Evolutionary conservation across 2,329 filamentous ascomycete species (phyloP), one percentile per base, ranked within the genome.

Genomic region (Leptographium wingfieldii): DNA sequence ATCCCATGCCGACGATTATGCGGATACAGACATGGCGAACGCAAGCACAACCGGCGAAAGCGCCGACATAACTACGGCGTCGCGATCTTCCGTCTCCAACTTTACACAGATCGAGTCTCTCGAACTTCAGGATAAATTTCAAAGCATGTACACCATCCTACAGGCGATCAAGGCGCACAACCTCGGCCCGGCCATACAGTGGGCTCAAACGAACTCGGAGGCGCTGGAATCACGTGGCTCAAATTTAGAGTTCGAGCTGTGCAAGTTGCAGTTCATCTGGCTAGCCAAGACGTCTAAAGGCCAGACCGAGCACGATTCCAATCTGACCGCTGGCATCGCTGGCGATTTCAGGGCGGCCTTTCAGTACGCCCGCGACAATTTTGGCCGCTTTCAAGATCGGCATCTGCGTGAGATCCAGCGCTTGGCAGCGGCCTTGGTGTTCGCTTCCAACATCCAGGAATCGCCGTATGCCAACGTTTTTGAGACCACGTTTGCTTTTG

Each of bases 171-270:
- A 87, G 65, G 76, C 83, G 31, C 81, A 80, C 57, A 89, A 96
- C 66, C 80, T 97, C 1, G 72, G 81, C 0, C 90, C 91, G 0
- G 94, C 94, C 1, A 97, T 99, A 29, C 75, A 82, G 59, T 99
- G 94, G 94, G 90, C 94, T 0, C 78, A 84, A 46, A 69, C 79
- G 31, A 87, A 96, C 67, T 86, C 84, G 61, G 71, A 73, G 5
- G 77, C 84, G 31, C 79, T 99, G 3, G 90, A 96, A 68, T 80
- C 82, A 4, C 82, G 90, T 55, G 92, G 92, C 3, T 96, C 90
- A 68, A 96, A 95, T 66, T 81, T 99, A 2, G 92, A 97, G 70
- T 99, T 97, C 64, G 92, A 99, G 68, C 83, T 99, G 2, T 90
- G 86, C 73, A 88, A 90, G 65, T 78, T 97, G 22, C 90, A 96